Evolutionary conservation across 1,139 yeast genomes (phyloP), one percentile per base, ranked within the genome.

Genomic region (Wickerhamomyces sp.): DNA sequence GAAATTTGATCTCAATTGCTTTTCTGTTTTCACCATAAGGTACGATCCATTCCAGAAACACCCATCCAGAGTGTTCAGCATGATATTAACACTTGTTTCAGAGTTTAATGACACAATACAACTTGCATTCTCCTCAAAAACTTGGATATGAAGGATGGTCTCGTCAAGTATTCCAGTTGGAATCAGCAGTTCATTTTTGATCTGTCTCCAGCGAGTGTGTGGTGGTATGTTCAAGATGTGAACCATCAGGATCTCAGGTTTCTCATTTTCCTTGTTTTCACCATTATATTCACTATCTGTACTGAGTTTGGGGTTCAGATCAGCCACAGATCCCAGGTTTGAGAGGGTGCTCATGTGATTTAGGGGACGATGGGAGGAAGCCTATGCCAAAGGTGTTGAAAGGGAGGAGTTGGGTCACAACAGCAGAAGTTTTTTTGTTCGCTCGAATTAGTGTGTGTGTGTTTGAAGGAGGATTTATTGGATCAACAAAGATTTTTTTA

Each of bases 191-290:
- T 43, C 39, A 3, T 28, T 30, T 35, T 49, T 49, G 13, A 52
- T 35, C 26, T 49, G 48, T 17, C 51, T 43, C 55, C 56, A 51
- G 25, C 39, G 43, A 7, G 36, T 20, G 8, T 38, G 45, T 0
- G 41, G 41, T 3, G 56, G 56, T 15, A 49, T 20, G 29, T 47
- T 47, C 29, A 42, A 42, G 6, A 52, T 16, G 24, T 41, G 45
- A n/a, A 51, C 46, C 27, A 19, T 29, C n/a, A 30, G 16, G 21
- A 25, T 32, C 16, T 25, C 17, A 10, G 35, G 35, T 16, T 32
- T 21, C 6, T 24, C 14, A 15, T 17, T n/a, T 6, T 30, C 24
- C 5, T 28, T n/a, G 18, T 18, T 14, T 8, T 13, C 14, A n/a
- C 10, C 13, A n/a, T 2, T 17, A 9, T 18, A 14, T n/a, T 17